Evolutionary conservation across 148 eudicot genomes (phyloP).

Genomic region (Vaccinium darrowii): DNA sequence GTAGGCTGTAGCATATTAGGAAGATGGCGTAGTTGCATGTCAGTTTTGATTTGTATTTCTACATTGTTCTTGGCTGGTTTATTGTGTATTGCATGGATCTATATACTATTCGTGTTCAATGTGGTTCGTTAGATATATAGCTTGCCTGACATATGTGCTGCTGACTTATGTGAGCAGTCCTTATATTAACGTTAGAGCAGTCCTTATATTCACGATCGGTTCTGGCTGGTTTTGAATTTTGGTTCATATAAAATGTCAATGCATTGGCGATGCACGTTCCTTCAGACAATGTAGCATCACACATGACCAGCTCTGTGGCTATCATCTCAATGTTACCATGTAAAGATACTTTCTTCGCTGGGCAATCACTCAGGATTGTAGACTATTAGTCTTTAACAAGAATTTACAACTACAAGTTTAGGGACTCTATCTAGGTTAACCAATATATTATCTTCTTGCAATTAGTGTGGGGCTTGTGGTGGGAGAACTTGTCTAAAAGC

Average conservation of each 20-base stretch:
- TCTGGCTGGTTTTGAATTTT: slow-evolving; percentile 1
- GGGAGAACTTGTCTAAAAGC: not conserved
- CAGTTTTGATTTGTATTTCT: not conserved
- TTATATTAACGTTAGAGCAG: no score
- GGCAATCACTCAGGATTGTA: not conserved
- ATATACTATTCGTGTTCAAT: not conserved
- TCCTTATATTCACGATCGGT: not conserved
- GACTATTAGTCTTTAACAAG: not conserved
- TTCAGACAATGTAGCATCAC: not conserved
- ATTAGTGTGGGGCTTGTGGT: not conserved
- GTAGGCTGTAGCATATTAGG: not conserved
- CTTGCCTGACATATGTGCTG: slow-evolving; percentile 1
- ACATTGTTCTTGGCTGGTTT: not conserved
- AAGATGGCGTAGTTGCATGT: not conserved
- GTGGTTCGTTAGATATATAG: not conserved
- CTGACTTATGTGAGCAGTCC: not conserved
- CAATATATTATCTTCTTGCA: not conserved
- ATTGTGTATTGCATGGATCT: not conserved
- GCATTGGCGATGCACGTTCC: not conserved
- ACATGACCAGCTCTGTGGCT: not conserved
- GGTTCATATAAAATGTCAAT: not conserved
- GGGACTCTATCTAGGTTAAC: not conserved
- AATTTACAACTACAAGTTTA: not conserved
- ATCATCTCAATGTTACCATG: not conserved
- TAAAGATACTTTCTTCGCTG: not conserved